Evolutionary conservation across 2,329 filamentous ascomycete genomes (phyloP).

Genomic region (Aspergillus versicolor): DNA sequence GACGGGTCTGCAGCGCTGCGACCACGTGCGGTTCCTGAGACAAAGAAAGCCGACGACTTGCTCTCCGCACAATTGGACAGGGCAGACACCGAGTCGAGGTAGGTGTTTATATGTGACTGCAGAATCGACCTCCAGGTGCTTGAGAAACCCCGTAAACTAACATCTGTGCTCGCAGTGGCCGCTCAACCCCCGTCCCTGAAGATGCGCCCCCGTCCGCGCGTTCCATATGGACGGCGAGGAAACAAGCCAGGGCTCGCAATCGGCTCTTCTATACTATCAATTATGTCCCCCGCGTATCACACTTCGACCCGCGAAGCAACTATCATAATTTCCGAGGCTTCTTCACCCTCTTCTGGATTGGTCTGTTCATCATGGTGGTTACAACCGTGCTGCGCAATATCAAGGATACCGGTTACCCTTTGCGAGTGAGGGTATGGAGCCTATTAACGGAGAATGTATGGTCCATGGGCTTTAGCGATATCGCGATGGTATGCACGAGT

Average conservation of each 20-base stretch:
- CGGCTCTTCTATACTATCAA: conserved; percentile 92
- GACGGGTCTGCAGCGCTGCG: conserved; percentile 30
- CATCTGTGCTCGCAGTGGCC: conserved; percentile 58
- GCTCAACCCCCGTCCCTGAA: conserved; percentile 77
- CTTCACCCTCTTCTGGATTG: conserved; percentile 98
- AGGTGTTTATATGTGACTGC: background rate
- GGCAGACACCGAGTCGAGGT: conserved; percentile 39
- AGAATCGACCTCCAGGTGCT: background rate
- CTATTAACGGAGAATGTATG: conserved; percentile 86
- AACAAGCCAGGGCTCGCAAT: conserved; percentile 76
- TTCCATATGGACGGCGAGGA: conserved; percentile 79
- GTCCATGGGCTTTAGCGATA: conserved; percentile 80
- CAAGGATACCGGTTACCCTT: conserved; percentile 85
- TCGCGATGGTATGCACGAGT: conserved; percentile 78
- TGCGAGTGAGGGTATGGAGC: conserved; percentile 83
- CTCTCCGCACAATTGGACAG: conserved; percentile 27
- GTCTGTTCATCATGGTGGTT: conserved; percentile 92
- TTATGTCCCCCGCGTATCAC: conserved; percentile 85
- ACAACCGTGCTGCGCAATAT: conserved; percentile 91
- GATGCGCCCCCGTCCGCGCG: conserved; percentile 93
- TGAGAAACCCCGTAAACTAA: background rate
- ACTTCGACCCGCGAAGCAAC: conserved; percentile 90
- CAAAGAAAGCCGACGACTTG: conserved; percentile 29
- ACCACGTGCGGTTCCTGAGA: conserved; percentile 32
- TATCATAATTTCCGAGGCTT: conserved; percentile 95